Conservation (phyloP, 1,284 basidiomycete species). For the Heliocybe sulcata region DNA sequence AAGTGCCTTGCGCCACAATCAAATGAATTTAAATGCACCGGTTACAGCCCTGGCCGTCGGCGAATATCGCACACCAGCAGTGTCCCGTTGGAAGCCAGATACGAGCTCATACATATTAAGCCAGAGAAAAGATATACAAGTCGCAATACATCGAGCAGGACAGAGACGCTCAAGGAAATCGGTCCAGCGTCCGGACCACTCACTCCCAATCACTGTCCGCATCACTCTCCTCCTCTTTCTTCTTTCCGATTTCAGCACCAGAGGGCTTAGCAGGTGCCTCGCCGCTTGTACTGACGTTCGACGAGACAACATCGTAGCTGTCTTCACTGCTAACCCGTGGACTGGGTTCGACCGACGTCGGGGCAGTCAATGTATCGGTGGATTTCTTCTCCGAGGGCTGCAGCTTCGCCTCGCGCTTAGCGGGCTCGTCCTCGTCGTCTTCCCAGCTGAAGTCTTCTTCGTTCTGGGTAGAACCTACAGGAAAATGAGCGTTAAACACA, state of each 20-base stretch:
- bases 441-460: slow-evolving; percentile 82
- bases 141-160: not conserved
- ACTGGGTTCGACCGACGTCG: slow-evolving; percentile 24
- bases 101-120: not conserved
- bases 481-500: slow-evolving; percentile 4
- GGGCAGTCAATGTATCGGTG: slow-evolving; percentile 5
- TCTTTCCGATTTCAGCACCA: slow-evolving; percentile 15
- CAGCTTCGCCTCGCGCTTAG: slow-evolving; percentile 17
- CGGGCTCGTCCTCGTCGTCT: slow-evolving; percentile 60
- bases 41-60: not conserved
- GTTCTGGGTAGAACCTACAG: slow-evolving; percentile 43
- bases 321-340: slow-evolving; percentile 61
- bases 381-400: slow-evolving; percentile 5
- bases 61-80: no score
- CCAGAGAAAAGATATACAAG: not conserved
- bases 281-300: slow-evolving; percentile 26
- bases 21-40: not conserved
- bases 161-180: no score
- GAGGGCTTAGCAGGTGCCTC: slow-evolving; percentile 12
- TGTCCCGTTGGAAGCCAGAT: no score
- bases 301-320: slow-evolving; percentile 68
- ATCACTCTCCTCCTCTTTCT: slow-evolving; percentile 15
- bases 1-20: not conserved
- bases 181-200: slow-evolving; percentile 4
- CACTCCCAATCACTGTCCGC: slow-evolving; percentile 66